Percentiles rank a stretch among this genome's conserved stretches.
These are phyloP conservation scores for Aspergillus neoniger DNA, from an alignment of 2,329 filamentous ascomycete genomes.

Conservation along the genomic window DNA sequence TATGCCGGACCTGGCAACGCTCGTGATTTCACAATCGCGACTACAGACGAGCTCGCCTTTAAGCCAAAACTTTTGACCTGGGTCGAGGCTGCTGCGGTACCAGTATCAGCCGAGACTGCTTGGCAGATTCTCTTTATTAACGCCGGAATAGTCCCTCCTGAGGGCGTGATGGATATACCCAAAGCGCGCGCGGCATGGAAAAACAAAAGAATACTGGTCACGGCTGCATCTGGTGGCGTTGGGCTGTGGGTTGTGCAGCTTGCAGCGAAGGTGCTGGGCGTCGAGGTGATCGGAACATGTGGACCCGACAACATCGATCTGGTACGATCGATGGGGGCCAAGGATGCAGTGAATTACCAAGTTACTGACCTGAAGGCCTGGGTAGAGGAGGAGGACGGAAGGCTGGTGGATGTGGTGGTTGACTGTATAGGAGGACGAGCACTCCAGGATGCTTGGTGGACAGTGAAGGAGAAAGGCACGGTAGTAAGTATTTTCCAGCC, in stretches of 20 bases:
- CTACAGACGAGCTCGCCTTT: slow-evolving; percentile 40
- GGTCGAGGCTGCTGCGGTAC: slow-evolving; percentile 42
- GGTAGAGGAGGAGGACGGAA: slow-evolving; percentile 27
- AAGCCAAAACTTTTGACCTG: slow-evolving; percentile 39
- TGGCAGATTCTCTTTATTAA: slow-evolving; percentile 50
- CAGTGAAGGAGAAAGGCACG: slow-evolving; percentile 38
- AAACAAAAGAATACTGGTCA: slow-evolving; percentile 47
- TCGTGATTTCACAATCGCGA: slow-evolving; percentile 39
- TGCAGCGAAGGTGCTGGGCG: slow-evolving; percentile 24
- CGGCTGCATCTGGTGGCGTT: slow-evolving; percentile 48
- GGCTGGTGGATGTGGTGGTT: slow-evolving; percentile 47
- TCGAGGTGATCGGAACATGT: slow-evolving; percentile 44
- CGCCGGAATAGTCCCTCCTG: slow-evolving; percentile 22
- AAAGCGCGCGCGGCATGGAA: slow-evolving; percentile 18
- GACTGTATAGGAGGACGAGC: slow-evolving; percentile 48
- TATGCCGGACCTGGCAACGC: slow-evolving; percentile 41
- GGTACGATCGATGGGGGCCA: slow-evolving; percentile 45
- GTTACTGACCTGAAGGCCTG: slow-evolving; percentile 27
- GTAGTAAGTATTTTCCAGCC: slow-evolving; percentile 46
- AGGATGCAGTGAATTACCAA: slow-evolving; percentile 46
- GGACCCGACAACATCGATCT: slow-evolving; percentile 42
- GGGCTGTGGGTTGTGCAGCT: slow-evolving; percentile 49
- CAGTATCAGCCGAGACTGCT: slow-evolving; percentile 46
- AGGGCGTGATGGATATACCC: neutral
- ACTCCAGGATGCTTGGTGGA: slow-evolving; percentile 48